A percentile compares a stretch with the other conserved stretches of the same genome.
These are phyloP conservation scores for Kalaharituber pfeilii DNA, from an alignment of 2,329 filamentous ascomycete species.

Conservation along the genomic window DNA sequence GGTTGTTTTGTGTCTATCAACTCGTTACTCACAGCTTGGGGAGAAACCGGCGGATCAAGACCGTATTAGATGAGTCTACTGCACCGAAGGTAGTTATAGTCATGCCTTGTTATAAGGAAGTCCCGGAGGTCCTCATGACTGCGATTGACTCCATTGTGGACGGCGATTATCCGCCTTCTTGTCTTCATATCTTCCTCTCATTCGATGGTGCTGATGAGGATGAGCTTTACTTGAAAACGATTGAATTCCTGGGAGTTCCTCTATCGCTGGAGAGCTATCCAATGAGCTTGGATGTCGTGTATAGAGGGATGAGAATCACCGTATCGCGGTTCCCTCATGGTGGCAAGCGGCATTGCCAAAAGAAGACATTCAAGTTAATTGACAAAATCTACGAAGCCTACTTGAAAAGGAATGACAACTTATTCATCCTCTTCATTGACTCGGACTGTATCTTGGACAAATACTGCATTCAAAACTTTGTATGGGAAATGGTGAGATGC, in stretches of 20 bases:
- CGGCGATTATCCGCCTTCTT: slow-evolving; percentile 81
- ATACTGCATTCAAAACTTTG: slow-evolving; percentile 87
- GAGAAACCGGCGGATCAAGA: slow-evolving; percentile 62
- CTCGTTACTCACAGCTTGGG: slow-evolving; percentile 76
- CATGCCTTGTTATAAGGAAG: slow-evolving; percentile 93
- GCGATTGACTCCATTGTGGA: slow-evolving; percentile 84
- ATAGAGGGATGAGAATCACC: slow-evolving; percentile 67
- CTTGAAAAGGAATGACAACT: slow-evolving; percentile 67
- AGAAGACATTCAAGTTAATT: slow-evolving; percentile 79
- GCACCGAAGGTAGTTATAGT: slow-evolving; percentile 90
- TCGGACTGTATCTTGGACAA: slow-evolving; percentile 89
- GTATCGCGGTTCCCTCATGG: slow-evolving; percentile 85
- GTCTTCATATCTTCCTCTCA: slow-evolving; percentile 85
- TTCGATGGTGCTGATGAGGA: slow-evolving; percentile 85
- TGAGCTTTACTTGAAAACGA: slow-evolving; percentile 72
- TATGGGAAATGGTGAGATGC: slow-evolving; percentile 74
- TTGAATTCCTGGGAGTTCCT: slow-evolving; percentile 68
- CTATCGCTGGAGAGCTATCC: slow-evolving; percentile 62
- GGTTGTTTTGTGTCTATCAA: slow-evolving; percentile 85
- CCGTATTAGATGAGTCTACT: slow-evolving; percentile 63
- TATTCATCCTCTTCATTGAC: slow-evolving; percentile 94
- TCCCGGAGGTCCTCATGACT: slow-evolving; percentile 63
- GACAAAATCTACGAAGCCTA: slow-evolving; percentile 84
- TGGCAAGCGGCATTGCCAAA: slow-evolving; percentile 86
- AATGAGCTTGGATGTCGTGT: slow-evolving; percentile 75